Base-by-base conservation (phyloP, 225 moss, liverwort and hornwort species). In the Antitrichia curtipendula region DNA sequence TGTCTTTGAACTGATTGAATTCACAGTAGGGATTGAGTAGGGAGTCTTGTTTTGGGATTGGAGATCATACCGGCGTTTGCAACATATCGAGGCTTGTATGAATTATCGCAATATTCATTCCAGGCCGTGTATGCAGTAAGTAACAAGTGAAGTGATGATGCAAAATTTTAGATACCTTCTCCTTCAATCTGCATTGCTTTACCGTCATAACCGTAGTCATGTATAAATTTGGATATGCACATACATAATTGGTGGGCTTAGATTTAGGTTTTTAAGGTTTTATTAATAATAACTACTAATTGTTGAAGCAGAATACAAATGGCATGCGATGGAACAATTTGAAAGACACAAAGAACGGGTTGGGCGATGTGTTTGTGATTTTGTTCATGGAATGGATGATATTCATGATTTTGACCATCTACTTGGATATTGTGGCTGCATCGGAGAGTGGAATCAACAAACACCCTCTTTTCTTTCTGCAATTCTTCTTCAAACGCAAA, bases 391-490 rank as follows among this genome's bases (percentile, higher is more conserved):
- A 99, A 77, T 99, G 98, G 98, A 65, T 92, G 75, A 45, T 96
- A 60, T 91, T 94, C n/a, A 83, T 97, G 85, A 34, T 86, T 27
- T 64, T 96, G 53, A 95, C 95, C 54, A 90, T 91, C 90, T 99
- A 97, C 86, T 86, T 99, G 74, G 97, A 97, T 83, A 95, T 96
- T 89, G 97, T 97, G 64, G 90, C 96, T 81, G 86, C 92, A 70
- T 94, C 96, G 1, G 92, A 95, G 78, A 96, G 96, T 88, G 98
- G 97, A 76, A 91, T 95, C 41, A 97, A 94, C 47, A 97, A 97
- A 60, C 96, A 96, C 63, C 98, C 97, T 29, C 97, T 99, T n/a
- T 99, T 96, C 81, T 94, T 95, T 79, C 74, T 98, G 20, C 90
- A 91, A 52, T 86, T 80, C 49, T 89, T 89, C 54, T 91, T 91